Evolutionary conservation across 495 filamentous ascomycete species (phyloP).

Genomic region (Penicillium alfredii): DNA sequence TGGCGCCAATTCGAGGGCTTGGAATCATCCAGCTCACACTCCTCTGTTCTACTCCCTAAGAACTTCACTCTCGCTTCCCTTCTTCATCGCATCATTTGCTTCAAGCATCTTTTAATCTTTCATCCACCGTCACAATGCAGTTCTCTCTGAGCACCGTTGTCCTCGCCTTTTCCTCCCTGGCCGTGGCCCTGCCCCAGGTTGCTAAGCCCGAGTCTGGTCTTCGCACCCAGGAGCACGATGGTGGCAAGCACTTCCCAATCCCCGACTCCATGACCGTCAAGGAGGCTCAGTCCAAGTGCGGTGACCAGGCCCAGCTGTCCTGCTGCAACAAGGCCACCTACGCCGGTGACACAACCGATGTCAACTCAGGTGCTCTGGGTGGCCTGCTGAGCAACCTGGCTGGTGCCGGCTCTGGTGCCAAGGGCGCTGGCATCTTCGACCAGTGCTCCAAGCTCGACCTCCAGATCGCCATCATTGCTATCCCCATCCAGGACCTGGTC

Average conservation of each 20-base stretch:
- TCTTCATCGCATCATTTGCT: slow-evolving; percentile 6
- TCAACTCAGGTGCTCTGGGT: slow-evolving; percentile 22
- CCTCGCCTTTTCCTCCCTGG: slow-evolving; percentile 20
- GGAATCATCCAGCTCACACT: slow-evolving; percentile 9
- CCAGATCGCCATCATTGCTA: slow-evolving; percentile 19
- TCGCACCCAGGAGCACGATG: slow-evolving; percentile 4
- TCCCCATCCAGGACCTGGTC: slow-evolving; percentile 40
- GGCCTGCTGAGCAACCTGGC: slow-evolving; percentile 29
- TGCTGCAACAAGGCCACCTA: slow-evolving; percentile 45
- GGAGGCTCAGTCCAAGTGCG: slow-evolving; percentile 45
- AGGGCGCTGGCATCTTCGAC: slow-evolving; percentile 31
- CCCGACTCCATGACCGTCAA: slow-evolving; percentile 40
- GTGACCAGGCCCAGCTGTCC: slow-evolving; percentile 43
- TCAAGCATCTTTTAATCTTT: slow-evolving; percentile 16
- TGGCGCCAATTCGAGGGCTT: slow-evolving; percentile 8
- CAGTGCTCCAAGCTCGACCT: slow-evolving; percentile 39
- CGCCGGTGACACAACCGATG: slow-evolving; percentile 38
- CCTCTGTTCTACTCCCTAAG: slow-evolving; percentile 10
- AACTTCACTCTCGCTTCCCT: slow-evolving; percentile 9
- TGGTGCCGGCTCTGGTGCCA: slow-evolving; percentile 29
- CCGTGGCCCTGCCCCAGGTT: slow-evolving; percentile 13
- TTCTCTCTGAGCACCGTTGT: slow-evolving; percentile 21
- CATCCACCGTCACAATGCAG: slow-evolving; percentile 23
- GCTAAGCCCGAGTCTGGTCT: slow-evolving; percentile 8
- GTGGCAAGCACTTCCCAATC: slow-evolving; percentile 24